Evolutionary conservation across 768 basidiomycete species (phyloP).

Genomic region (Tephrocybe sp.): DNA sequence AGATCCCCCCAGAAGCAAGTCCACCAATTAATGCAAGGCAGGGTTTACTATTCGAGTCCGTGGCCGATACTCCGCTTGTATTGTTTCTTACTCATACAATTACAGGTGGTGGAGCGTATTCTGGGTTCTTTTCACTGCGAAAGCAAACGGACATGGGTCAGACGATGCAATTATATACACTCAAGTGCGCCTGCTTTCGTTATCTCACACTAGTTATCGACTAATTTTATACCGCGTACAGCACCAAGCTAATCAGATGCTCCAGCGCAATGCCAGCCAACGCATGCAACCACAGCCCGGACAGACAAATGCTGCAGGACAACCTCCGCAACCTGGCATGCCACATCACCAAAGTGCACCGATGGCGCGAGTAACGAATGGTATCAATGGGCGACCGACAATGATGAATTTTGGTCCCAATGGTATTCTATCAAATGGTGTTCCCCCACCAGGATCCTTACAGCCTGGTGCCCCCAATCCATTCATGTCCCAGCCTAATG

Average conservation of each 20-base stretch:
- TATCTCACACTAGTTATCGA: conserved; percentile 15
- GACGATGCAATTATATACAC: conserved; percentile 74
- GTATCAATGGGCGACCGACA: conserved; percentile 17
- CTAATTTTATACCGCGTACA: conserved; percentile 9
- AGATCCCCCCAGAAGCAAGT: conserved; percentile 54
- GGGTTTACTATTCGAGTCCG: conserved; percentile 81
- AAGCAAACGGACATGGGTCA: conserved; percentile 61
- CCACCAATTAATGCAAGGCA: conserved; percentile 85
- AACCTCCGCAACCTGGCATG: conserved; percentile 21
- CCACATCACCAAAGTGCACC: conserved; percentile 24
- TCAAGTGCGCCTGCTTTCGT: conserved; percentile 44
- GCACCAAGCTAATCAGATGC: conserved; percentile 25
- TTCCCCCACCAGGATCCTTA: conserved; percentile 20
- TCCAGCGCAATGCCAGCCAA: conserved; percentile 28
- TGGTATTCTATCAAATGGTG: conserved; percentile 26
- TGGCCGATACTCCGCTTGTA: conserved; percentile 14
- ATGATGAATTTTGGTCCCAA: conserved; percentile 23
- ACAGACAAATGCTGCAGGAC: conserved; percentile 21
- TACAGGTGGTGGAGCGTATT: conserved; percentile 87
- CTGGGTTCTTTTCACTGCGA: conserved; percentile 82
- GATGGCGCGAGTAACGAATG: conserved; percentile 19
- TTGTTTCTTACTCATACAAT: conserved; percentile 11
- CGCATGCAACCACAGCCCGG: conserved; percentile 21
- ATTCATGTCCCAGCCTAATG: conserved; percentile 22
- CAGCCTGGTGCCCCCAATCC: conserved; percentile 14